Conservation (phyloP, 257 asterid species). For the Solanum peruvianum region DNA sequence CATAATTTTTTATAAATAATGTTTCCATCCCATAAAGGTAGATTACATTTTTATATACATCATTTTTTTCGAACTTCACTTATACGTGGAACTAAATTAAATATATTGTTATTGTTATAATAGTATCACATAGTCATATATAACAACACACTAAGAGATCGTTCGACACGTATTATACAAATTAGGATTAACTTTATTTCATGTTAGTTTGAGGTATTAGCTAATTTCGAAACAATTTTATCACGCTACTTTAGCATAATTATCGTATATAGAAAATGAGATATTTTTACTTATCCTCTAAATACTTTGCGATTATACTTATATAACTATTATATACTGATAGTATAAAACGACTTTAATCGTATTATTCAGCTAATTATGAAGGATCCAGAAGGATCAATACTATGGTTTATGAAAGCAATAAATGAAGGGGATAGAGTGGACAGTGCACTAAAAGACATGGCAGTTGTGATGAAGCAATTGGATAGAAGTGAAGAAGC, state of each 20-base stretch:
- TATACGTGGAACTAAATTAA: too few species aligned
- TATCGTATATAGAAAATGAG: not conserved
- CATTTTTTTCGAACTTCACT: too few species aligned
- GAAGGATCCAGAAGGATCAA: constrained; percentile 58
- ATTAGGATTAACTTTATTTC: not conserved
- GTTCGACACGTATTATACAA: too few species aligned
- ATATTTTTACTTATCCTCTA: not conserved
- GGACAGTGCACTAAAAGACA: constrained; percentile 32
- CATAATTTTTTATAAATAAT: too few species aligned
- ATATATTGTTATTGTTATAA: too few species aligned
- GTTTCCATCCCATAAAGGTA: too few species aligned
- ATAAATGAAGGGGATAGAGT: not conserved
- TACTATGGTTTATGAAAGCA: constrained; percentile 73
- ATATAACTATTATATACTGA: not conserved
- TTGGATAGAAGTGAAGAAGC: constrained; percentile 55
- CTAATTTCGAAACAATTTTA: not conserved
- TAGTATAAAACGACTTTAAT: not conserved
- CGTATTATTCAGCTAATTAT: constrained; percentile 32
- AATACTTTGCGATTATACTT: not conserved
- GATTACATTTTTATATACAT: too few species aligned
- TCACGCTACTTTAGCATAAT: not conserved
- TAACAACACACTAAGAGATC: too few species aligned
- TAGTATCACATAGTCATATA: too few species aligned
- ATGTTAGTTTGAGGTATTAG: not conserved
- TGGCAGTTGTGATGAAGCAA: constrained; percentile 85